Conservation (phyloP, 1,284 basidiomycete species). For the Austropuccinia psidii region DNA sequence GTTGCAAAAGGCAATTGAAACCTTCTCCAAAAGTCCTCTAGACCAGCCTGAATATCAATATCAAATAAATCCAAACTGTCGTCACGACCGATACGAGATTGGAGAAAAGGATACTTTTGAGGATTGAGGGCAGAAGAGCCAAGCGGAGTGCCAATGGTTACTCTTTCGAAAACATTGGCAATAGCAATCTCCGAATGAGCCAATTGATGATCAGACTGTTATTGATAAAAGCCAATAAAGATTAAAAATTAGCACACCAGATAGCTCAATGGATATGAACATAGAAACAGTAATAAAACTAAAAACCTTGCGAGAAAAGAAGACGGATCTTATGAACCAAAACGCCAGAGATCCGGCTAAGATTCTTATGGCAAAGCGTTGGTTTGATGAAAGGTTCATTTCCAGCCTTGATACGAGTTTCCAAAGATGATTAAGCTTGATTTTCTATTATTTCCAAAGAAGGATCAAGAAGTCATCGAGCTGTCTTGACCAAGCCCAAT, state of each 20-base stretch:
- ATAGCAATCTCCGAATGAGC: constrained; percentile 45
- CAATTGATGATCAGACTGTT: constrained; percentile 40
- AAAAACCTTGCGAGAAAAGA: constrained; percentile 22
- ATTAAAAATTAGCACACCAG: background rate
- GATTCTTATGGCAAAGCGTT: constrained; percentile 23
- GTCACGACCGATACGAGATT: constrained; percentile 56
- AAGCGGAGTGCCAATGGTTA: constrained; percentile 57
- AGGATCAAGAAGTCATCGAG: too few relatives aligned
- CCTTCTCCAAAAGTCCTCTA: constrained; percentile 76
- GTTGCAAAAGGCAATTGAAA: constrained; percentile 66
- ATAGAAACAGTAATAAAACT: background rate
- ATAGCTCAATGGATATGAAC: background rate
- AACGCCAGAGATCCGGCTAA: background rate
- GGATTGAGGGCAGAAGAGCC: constrained; percentile 71
- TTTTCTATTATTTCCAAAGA: too few relatives aligned
- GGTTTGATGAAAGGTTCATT: constrained; percentile 26
- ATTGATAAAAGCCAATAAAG: background rate
- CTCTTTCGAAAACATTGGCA: constrained; percentile 63
- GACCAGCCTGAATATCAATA: constrained; percentile 64
- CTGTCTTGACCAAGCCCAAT: too few relatives aligned
- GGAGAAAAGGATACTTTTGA: constrained; percentile 74
- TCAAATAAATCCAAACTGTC: constrained; percentile 70
- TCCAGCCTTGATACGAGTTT: too few relatives aligned
- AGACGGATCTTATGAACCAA: constrained; percentile 22
- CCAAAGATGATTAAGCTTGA: too few relatives aligned